A percentile compares a stretch with the other conserved stretches of the same genome.
phyloP scores from a whole-genome alignment of 2,329 filamentous ascomycete species.

The Teratosphaeria pseudoeucalypti region DNA sequence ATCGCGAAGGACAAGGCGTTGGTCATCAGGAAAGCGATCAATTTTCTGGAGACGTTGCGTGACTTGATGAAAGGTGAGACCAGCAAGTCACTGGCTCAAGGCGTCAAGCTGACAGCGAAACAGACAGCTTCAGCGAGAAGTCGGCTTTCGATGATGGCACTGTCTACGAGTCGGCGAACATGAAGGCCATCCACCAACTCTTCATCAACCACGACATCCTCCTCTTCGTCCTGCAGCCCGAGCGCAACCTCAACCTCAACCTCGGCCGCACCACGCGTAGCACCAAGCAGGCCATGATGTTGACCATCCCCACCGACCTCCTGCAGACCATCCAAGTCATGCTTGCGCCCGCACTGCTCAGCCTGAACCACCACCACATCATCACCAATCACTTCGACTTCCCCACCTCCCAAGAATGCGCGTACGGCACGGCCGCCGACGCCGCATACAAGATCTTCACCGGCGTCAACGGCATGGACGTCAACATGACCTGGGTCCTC shows the following conservation, averaged over 20 bases:
- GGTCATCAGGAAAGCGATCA: conserved; percentile 1
- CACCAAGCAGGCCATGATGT: not conserved
- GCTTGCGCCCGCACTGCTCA: conserved; percentile 20
- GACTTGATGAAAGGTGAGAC: conserved; percentile 36
- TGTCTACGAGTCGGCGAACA: conserved; percentile 26
- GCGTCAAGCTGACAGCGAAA: not conserved
- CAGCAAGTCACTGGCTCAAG: not conserved
- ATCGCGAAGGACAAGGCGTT: conserved; percentile 14
- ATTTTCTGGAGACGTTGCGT: conserved; percentile 27
- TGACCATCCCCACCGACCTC: conserved; percentile 5
- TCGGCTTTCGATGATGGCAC: conserved; percentile 11
- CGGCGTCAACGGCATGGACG: conserved; percentile 24
- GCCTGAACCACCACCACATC: conserved; percentile 6
- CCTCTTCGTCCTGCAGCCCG: conserved; percentile 1
- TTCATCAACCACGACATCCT: conserved; percentile 13
- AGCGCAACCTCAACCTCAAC: not conserved
- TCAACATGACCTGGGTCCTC: conserved; percentile 39
- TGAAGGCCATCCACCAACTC: conserved; percentile 23
- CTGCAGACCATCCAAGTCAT: conserved; percentile 21
- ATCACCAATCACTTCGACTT: conserved; percentile 23
- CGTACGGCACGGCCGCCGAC: conserved; percentile 30
- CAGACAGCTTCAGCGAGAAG: conserved; percentile 25
- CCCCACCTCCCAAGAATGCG: conserved; percentile 35
- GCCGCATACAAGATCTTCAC: conserved; percentile 27
- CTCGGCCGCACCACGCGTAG: not conserved